Evolutionary conservation across 202 grass and related monocot genomes (phyloP).

Genomic region (Carex sylvatica): DNA sequence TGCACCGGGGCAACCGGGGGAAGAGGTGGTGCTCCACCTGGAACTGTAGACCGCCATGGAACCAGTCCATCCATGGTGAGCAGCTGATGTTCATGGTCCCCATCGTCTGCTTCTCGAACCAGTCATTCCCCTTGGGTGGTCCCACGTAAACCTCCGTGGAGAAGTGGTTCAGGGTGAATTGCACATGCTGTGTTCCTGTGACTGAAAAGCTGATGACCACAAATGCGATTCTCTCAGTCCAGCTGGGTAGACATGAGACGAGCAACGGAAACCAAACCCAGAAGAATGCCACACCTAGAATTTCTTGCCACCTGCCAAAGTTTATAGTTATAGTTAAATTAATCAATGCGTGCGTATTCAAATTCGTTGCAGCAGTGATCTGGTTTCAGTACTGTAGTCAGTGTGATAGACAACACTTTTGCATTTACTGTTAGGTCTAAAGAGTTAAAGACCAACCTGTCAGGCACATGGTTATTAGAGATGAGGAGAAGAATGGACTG

Average conservation of each 20-base stretch:
- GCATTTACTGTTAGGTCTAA: not conserved
- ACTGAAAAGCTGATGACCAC: slow-evolving; percentile 23
- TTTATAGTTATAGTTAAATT: not conserved
- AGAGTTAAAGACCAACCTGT: not conserved
- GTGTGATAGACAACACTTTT: not conserved
- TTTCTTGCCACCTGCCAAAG: slow-evolving; percentile 17
- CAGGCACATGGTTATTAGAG: slow-evolving; percentile 20
- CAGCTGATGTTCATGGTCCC: slow-evolving; percentile 38
- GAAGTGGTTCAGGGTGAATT: slow-evolving; percentile 45
- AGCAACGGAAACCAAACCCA: slow-evolving; percentile 36
- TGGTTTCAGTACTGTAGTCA: not conserved
- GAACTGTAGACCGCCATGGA: slow-evolving; percentile 39
- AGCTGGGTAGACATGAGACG: slow-evolving; percentile 21
- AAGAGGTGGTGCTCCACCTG: slow-evolving; percentile 50
- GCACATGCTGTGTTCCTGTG: slow-evolving; percentile 35
- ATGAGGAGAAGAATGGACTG: slow-evolving; percentile 18
- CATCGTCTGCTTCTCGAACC: slow-evolving; percentile 45
- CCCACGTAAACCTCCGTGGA: slow-evolving; percentile 31
- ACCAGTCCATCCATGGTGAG: slow-evolving; percentile 47
- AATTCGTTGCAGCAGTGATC: not conserved
- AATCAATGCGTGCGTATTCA: not conserved
- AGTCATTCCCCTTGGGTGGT: slow-evolving; percentile 28
- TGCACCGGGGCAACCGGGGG: slow-evolving; percentile 33
- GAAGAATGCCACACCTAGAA: slow-evolving; percentile 22
- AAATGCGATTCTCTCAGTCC: slow-evolving; percentile 23